Evolutionary conservation across 768 basidiomycete genomes (phyloP).

Genomic region (Trametes cingulata): DNA sequence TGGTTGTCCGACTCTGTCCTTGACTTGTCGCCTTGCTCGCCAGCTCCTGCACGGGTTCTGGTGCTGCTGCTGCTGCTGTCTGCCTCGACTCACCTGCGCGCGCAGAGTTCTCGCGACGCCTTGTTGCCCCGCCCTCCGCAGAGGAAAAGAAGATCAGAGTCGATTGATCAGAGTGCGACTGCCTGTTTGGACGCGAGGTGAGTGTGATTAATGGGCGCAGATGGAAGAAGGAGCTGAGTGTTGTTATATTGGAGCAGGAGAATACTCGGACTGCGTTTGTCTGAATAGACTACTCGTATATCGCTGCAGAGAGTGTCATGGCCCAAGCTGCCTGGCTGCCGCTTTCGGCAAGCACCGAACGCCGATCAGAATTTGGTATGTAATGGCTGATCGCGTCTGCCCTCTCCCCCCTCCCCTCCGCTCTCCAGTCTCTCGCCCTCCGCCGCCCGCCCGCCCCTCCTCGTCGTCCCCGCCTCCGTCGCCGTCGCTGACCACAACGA

Average conservation of each 20-base stretch:
- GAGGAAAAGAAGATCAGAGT: background rate
- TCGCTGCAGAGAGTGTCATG: conserved; percentile 33
- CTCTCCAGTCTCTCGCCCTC: conserved; percentile 4
- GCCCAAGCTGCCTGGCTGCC: conserved; percentile 43
- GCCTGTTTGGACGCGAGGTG: background rate
- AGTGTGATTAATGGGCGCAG: conserved; percentile 14
- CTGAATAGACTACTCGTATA: background rate
- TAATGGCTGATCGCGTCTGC: conserved; percentile 31
- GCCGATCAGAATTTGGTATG: conserved; percentile 56
- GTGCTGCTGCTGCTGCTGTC: too few species aligned
- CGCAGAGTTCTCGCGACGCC: background rate
- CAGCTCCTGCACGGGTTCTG: background rate
- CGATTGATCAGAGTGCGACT: background rate
- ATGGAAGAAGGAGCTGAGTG: background rate
- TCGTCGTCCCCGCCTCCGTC: conserved; percentile 5
- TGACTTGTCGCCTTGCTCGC: background rate
- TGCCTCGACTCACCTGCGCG: conserved; percentile 4
- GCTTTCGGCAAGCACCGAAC: conserved; percentile 53
- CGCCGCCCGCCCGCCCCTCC: conserved; percentile 14
- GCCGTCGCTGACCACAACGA: background rate
- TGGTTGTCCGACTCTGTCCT: background rate
- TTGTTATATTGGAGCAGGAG: conserved; percentile 3
- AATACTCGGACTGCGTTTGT: conserved; percentile 8
- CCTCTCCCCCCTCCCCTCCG: conserved; percentile 14
- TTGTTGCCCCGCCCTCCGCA: conserved; percentile 4